Evolutionary conservation across 2,329 filamentous ascomycete genomes (phyloP), one percentile per base, ranked within the genome.

Genomic region (Stemphylium beticola): DNA sequence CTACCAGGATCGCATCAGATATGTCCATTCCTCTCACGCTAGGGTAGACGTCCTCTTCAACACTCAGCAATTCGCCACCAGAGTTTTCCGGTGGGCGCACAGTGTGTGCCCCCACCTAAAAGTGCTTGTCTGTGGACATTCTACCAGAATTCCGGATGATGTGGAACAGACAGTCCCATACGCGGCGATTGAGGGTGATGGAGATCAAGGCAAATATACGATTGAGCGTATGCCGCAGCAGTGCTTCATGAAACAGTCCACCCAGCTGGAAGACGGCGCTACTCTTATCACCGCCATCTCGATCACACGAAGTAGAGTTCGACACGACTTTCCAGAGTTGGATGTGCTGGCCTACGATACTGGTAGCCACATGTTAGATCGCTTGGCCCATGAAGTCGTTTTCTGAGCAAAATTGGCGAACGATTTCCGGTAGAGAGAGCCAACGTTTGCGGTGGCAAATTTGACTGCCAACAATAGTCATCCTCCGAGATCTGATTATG

Each of bases 331-430:
- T 24, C 49, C 54, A 18, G 40, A 57, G 0, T 36, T 60, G 10
- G 50, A 44, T 24, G 7, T 55, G n/a, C 26, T 57, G 17, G 15
- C 31, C 26, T 57, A 41, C 29, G 57, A 57, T 40, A 41, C 50
- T 15, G 43, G 36, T 24, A 11, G n/a, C 18, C n/a, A 4, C 4
- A 3, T 22, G 7, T 26, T 34, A 14, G 34, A 42, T 33, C 43
- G 41, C 14, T 10, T 49, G 12, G 12, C 31, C 15, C 12, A 45
- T 17, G 49, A 52, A 11, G 15, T 32, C 9, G 26, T 39, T 17
- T 36, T 24, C 6, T 39, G 2, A 31, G 33, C 14, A 12, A 29
- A 9, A 29, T 10, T 11, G 26, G 26, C 26, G 26, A 9, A 11
- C 26, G 26, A 29, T 10, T 29, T 29, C 9, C 10, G 10, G 26